A percentile compares a stretch with the other conserved stretches of the same genome.
Conservation (phyloP, 2,329 filamentous ascomycete species). For the Ilyonectria robusta region DNA sequence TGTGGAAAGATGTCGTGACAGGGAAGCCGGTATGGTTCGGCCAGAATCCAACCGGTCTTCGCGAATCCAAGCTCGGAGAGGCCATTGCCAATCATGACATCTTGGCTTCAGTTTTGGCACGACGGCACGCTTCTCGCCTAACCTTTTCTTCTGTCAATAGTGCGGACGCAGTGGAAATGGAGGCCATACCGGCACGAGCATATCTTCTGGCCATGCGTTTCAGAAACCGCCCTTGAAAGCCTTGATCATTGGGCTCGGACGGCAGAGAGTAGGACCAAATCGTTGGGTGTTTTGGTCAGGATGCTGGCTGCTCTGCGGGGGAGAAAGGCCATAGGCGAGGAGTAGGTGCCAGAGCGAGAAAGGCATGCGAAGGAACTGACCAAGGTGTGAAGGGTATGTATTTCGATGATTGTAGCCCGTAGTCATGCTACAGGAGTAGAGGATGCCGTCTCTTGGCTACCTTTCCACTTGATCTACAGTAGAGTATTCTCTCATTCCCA, state of each 20-base stretch:
- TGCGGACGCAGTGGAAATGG: rapidly evolving
- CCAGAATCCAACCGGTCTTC: conserved; percentile 92
- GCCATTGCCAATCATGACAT: conserved; percentile 82
- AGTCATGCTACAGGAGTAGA: too few species aligned
- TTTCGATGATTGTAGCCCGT: too few species aligned
- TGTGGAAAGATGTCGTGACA: conserved; percentile 81
- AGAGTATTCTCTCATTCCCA: too few species aligned
- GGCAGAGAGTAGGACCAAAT: conserved; percentile 90
- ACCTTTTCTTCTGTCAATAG: not conserved
- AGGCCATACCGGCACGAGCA: conserved; percentile 73
- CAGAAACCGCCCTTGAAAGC: conserved; percentile 86
- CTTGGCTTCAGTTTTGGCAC: conserved; percentile 63
- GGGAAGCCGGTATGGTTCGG: conserved; percentile 85
- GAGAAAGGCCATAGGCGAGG: too few species aligned
- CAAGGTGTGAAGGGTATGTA: too few species aligned
- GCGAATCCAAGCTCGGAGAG: conserved; percentile 90
- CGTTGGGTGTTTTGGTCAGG: conserved; percentile 76
- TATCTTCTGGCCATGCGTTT: conserved; percentile 90
- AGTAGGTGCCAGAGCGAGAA: too few species aligned
- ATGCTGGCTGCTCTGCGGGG: conserved; percentile 48
- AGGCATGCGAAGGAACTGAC: too few species aligned
- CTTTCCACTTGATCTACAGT: too few species aligned
- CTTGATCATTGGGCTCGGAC: conserved; percentile 88
- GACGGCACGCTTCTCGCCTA: conserved; percentile 47
- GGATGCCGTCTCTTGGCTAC: too few species aligned